Evolutionary conservation across 176 grass and related monocot species (phyloP).

Genomic region (Thalia dealbata): DNA sequence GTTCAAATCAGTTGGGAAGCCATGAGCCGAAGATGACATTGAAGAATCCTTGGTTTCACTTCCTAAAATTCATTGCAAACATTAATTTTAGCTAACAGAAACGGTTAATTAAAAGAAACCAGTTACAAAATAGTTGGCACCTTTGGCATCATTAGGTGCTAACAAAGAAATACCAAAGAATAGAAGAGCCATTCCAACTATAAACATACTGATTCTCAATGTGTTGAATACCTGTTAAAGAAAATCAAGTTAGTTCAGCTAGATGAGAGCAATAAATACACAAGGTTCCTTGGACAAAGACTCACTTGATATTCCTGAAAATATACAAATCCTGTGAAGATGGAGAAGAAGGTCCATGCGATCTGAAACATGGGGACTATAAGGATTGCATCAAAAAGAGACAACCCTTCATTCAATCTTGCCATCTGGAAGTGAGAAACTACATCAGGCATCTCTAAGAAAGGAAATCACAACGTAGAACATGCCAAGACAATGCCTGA

Average conservation of each 20-base stretch:
- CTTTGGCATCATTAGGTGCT: constrained; percentile 85
- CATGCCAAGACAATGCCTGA: no score
- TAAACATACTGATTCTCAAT: constrained; percentile 80
- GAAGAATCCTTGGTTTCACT: constrained; percentile 42
- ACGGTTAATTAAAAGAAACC: constrained; percentile 4
- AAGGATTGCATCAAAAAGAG: constrained; percentile 91
- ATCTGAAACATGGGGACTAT: constrained; percentile 99
- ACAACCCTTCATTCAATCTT: constrained; percentile 89
- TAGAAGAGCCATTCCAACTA: constrained; percentile 77
- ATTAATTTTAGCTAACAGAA: constrained; percentile 24
- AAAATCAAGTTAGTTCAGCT: constrained; percentile 6
- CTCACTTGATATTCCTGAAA: constrained; percentile 99
- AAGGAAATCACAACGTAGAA: neutral
- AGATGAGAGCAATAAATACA: constrained; percentile 19
- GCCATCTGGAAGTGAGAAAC: constrained; percentile 56
- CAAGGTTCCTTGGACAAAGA: constrained; percentile 15
- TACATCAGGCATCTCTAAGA: constrained; percentile 18
- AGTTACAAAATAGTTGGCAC: constrained; percentile 20
- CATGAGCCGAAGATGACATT: constrained; percentile 22
- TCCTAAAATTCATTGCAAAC: constrained; percentile 30
- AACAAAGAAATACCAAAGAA: constrained; percentile 90
- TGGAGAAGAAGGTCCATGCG: constrained; percentile 99
- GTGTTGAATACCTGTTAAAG: constrained; percentile 71
- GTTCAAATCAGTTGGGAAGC: constrained; percentile 36
- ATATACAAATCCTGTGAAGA: constrained; percentile 98